Evolutionary conservation across 257 asterid genomes (phyloP), one percentile per base, ranked within the genome.

Genomic region (Leptodermis oblonga): DNA sequence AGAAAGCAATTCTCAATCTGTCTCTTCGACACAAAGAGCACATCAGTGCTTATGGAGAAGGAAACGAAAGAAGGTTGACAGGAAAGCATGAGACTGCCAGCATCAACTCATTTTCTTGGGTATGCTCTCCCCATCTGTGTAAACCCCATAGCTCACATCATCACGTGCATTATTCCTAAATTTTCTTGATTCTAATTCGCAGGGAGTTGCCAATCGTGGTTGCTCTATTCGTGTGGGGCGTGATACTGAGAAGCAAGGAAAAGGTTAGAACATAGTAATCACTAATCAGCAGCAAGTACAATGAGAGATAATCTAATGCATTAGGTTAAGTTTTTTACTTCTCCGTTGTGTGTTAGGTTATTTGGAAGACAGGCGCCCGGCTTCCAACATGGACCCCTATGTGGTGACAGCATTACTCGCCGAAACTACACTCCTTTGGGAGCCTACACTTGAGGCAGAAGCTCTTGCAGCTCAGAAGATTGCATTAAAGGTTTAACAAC

Each of bases 151-250:
- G 1, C 13, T 31, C 43, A 26, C 20, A 28, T 17, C 53, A 53
- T 31, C 10, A 61, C 10, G 39, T 18, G 37, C 45, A 20, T 61
- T 23, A 37, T 46, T 26, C 26, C 25, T 67, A 36, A 17, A 31
- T 58, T 67, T 13, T 56, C 58, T 49, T 56, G 51, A 18, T 52
- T 7, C 25, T 11, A n/a, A 69, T 66, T 56, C 74, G 63, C 90
- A 93, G 99, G 99, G 99, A 76, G 99, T 93, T 74, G 97, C 99
- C 74, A 90, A 93, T 80, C 96, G 99, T 60, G 97, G 99, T 76
- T 85, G 92, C 82, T 93, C 99, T 45, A 93, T 93, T 66, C 97
- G 97, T 75, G 99, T 93, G 87, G 99, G 99, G 26, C 97, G 99
- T 72, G 99, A 93, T 74, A 93, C 99, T 20, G 99, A 93, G 88